A percentile compares a stretch with the other conserved stretches of the same genome.
phyloP scores from a whole-genome alignment of 139 green algal genomes.

The Coelastrella sp. region DNA sequence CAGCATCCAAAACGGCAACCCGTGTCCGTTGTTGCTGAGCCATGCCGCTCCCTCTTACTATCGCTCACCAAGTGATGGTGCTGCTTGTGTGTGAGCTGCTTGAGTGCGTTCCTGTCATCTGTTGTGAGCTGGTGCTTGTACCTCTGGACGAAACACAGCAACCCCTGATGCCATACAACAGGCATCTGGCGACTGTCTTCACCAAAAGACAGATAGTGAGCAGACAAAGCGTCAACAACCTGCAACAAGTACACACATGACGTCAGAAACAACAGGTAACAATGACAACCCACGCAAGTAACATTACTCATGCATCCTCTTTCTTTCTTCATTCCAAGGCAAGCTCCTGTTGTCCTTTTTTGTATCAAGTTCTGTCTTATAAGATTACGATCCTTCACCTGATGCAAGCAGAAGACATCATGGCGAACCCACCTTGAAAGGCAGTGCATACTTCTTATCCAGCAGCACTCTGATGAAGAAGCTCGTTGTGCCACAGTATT shows the following conservation, averaged over 20 bases:
- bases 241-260: slow-evolving; percentile 4
- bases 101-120: slow-evolving; percentile 86
- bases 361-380: too few species aligned
- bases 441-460: slow-evolving; percentile 99
- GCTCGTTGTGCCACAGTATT: slow-evolving; percentile 93
- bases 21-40: too few species aligned
- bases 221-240: slow-evolving; percentile 72
- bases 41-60: not conserved
- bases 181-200: slow-evolving; percentile 91
- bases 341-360: too few species aligned
- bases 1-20: too few species aligned
- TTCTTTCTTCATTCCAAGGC: too few species aligned
- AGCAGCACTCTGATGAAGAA: slow-evolving; percentile 99
- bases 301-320: too few species aligned
- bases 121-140: slow-evolving; percentile 92
- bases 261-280: not conserved
- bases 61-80: slow-evolving; percentile 84
- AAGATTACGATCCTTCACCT: too few species aligned
- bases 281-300: not conserved
- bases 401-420: too few species aligned
- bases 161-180: slow-evolving; percentile 98
- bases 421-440: slow-evolving; percentile 84
- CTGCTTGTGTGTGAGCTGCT: slow-evolving; percentile 83
- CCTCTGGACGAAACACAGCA: slow-evolving; percentile 96
- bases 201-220: slow-evolving; percentile 84